Percentiles rank a stretch among this genome's conserved stretches.
Evolutionary conservation across 306 rosid species (phyloP).

Genomic region (Morella rubra): DNA sequence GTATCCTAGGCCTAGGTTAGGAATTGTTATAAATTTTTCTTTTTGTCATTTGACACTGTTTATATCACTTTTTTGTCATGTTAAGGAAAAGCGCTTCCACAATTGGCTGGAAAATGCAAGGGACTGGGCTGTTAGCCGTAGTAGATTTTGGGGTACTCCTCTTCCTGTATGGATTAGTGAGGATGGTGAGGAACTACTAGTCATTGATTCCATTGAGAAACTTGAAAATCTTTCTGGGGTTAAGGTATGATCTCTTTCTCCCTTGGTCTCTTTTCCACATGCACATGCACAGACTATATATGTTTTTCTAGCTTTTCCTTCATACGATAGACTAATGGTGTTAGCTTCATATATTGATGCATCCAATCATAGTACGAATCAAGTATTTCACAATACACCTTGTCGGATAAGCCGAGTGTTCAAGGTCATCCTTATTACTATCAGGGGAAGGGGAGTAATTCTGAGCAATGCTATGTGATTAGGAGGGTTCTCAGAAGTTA

Average conservation of each 20-base stretch:
- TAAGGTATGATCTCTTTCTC: conserved; percentile 54
- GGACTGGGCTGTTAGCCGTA: conserved; percentile 98
- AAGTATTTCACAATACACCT: background rate
- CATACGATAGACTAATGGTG: too few relatives aligned
- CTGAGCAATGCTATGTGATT: background rate
- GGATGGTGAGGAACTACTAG: conserved; percentile 72
- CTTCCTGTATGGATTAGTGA: conserved; percentile 94
- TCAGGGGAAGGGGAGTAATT: background rate
- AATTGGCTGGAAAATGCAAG: conserved; percentile 99
- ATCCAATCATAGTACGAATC: background rate
- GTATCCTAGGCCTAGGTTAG: background rate
- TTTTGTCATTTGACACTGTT: background rate
- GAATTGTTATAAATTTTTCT: background rate
- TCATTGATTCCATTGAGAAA: conserved; percentile 82
- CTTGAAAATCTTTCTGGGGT: conserved; percentile 85
- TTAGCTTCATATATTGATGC: background rate
- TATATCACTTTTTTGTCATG: background rate
- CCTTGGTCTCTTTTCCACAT: background rate
- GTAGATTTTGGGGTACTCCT: conserved; percentile 99
- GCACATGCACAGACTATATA: background rate
- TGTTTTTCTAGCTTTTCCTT: background rate
- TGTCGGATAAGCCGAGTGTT: background rate
- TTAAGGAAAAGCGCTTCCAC: conserved; percentile 89
- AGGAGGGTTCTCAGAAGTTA: background rate
- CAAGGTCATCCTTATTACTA: background rate